Base-by-base conservation (phyloP, 2,329 filamentous ascomycete genomes). In the Pyrenophora teres region DNA sequence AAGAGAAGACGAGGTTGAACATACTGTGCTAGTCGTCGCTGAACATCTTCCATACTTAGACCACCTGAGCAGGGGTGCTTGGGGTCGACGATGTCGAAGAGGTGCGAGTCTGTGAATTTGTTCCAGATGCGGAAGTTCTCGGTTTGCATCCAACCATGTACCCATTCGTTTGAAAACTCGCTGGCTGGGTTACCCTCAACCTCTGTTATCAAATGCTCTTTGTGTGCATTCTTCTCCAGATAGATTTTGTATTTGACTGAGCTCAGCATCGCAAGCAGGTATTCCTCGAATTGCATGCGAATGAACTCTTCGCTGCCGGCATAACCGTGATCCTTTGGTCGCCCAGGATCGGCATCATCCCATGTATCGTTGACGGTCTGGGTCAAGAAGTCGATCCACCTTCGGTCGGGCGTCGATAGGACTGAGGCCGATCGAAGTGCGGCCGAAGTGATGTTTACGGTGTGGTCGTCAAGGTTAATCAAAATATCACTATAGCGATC, bases 261-360 rank as follows among this genome's bases (percentile, higher is more conserved):
- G 0, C 92, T 90, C 37, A 97, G 84, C 56, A 99, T 82, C 0
- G 92, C 90, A 19, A 97, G 82, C 5, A 99, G 83, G 69, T 99
- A 99, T 67, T 97, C 92, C 75, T 99, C 94, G 57, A 99, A 99
- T 67, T 97, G 93, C 35, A 97, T 84, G 25, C 94, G 86, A 64
- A 99, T 99, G 68, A 97, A 97, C 71, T 97, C 94, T 76, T 99
- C 94, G 57, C 92, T 97, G 25, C 94, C 94, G 32, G 91, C 87
- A 68, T 97, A 99, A 25, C 92, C 92, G 80, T 97, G 87, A 2
- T 91, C 96, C 67, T 92, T 97, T n/a, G 94, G 94, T 40, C 90
- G 83, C 56, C 86, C 85, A 0, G 94, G 94, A 67, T 97, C 93
- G 4, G 86, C 57, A 36, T 96, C 91, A 69, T 99, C 94, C 94